phyloP scores from a whole-genome alignment of 345 rosid genomes.

The Combretum micranthum region DNA sequence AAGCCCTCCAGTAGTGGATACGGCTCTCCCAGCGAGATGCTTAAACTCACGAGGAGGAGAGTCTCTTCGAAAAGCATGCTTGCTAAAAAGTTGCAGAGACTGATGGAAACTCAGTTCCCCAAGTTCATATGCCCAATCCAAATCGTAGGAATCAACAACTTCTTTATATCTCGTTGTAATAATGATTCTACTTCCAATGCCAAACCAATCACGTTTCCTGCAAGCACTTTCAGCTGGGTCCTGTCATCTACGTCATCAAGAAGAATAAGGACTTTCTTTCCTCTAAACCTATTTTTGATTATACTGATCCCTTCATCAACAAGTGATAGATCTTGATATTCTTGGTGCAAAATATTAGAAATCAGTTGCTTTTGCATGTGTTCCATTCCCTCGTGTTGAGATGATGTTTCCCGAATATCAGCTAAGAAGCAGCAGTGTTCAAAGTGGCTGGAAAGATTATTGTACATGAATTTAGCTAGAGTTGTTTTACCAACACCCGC shows the following conservation, averaged over 20 bases:
- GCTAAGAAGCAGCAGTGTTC: conserved; percentile 1
- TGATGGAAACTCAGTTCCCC: conserved; percentile 10
- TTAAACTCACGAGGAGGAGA: conserved; percentile 10
- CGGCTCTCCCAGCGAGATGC: conserved; percentile 12
- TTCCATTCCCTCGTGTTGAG: conserved; percentile 10
- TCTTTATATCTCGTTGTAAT: conserved; percentile 15
- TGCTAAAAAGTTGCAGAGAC: conserved; percentile 16
- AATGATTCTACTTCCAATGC: conserved; percentile 17
- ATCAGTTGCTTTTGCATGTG: conserved; percentile 15
- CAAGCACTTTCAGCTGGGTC: conserved; percentile 9
- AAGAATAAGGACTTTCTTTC: conserved; percentile 16
- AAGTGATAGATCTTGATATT: conserved; percentile 2
- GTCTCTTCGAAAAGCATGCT: conserved; percentile 17
- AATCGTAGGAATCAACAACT: conserved; percentile 9
- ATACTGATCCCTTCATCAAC: conserved; percentile 18
- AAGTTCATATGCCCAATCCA: conserved; percentile 15
- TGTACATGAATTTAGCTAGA: conserved; percentile 1
- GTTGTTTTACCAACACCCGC: conserved; percentile 6
- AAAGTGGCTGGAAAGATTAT: neutral
- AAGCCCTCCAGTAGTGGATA: conserved; percentile 16
- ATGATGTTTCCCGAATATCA: conserved; percentile 6
- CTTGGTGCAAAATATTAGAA: conserved; percentile 13
- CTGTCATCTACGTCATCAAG: conserved; percentile 17
- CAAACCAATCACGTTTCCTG: conserved; percentile 15
- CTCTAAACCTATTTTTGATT: conserved; percentile 16